Conservation (phyloP, 805 yeast genomes). For the Candida pini region DNA sequence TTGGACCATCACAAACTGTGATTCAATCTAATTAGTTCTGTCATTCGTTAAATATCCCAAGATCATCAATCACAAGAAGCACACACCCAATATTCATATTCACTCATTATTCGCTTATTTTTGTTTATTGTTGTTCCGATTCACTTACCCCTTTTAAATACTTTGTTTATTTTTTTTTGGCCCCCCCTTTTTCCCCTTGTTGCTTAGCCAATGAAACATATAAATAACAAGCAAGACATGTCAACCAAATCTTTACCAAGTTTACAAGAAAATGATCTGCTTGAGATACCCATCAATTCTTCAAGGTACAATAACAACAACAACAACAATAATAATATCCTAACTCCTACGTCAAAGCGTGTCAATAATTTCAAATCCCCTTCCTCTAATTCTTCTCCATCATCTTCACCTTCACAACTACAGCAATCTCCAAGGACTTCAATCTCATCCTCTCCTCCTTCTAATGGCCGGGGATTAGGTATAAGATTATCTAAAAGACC, state of each 20-base stretch:
- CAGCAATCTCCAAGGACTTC: slow-evolving; percentile 1
- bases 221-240: too few species aligned
- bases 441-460: slow-evolving; percentile 1
- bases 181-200: too few species aligned
- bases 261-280: slow-evolving; percentile 15
- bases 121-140: too few species aligned
- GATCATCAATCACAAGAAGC: too few species aligned
- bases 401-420: slow-evolving; percentile 1
- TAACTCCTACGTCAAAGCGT: not conserved
- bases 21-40: too few species aligned
- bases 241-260: slow-evolving; percentile 8
- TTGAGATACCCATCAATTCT: slow-evolving; percentile 17
- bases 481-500: slow-evolving; percentile 21
- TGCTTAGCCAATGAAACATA: too few species aligned
- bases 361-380: not conserved
- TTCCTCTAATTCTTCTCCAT: not conserved
- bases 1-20: too few species aligned
- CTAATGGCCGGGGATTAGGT: slow-evolving; percentile 17
- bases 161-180: too few species aligned
- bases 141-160: too few species aligned
- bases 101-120: too few species aligned
- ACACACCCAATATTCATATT: too few species aligned
- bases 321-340: slow-evolving; percentile 3
- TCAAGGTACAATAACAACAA: slow-evolving; percentile 1
- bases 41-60: too few species aligned